phyloP scores from a whole-genome alignment of 345 rosid genomes.

The Heritiera fomes region DNA sequence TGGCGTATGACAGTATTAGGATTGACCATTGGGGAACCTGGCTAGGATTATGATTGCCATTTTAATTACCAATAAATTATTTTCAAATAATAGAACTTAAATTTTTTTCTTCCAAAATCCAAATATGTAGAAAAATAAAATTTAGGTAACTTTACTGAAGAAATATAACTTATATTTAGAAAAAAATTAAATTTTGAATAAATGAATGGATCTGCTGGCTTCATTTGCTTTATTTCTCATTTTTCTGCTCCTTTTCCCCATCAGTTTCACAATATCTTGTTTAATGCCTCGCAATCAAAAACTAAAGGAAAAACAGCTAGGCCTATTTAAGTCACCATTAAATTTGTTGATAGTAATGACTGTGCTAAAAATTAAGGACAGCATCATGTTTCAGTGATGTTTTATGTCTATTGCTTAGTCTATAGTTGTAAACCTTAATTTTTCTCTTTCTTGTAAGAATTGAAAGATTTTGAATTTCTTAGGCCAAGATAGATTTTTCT shows the following conservation, averaged over 20 bases:
- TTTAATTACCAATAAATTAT: background rate
- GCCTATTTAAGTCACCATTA: background rate
- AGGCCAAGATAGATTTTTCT: background rate
- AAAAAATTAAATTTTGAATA: background rate
- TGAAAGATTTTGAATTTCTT: background rate
- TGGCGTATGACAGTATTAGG: background rate
- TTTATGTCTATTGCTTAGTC: background rate
- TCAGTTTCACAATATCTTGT: background rate
- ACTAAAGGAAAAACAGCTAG: background rate
- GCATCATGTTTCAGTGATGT: background rate
- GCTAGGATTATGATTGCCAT: background rate
- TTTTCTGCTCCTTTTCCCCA: background rate
- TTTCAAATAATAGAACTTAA: background rate
- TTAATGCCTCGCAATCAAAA: background rate
- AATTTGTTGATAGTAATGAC: background rate
- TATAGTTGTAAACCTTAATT: background rate
- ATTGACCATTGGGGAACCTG: background rate
- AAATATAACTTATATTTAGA: background rate
- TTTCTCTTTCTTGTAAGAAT: background rate
- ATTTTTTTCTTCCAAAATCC: background rate
- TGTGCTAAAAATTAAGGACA: constrained; percentile 8
- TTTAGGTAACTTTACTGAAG: background rate
- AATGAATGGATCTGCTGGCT: background rate
- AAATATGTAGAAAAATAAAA: background rate
- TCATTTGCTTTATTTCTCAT: background rate